These are phyloP conservation scores for Globisporangium nagaii DNA, from an alignment of 352 stramenopile genomes.

Conservation along the genomic window DNA sequence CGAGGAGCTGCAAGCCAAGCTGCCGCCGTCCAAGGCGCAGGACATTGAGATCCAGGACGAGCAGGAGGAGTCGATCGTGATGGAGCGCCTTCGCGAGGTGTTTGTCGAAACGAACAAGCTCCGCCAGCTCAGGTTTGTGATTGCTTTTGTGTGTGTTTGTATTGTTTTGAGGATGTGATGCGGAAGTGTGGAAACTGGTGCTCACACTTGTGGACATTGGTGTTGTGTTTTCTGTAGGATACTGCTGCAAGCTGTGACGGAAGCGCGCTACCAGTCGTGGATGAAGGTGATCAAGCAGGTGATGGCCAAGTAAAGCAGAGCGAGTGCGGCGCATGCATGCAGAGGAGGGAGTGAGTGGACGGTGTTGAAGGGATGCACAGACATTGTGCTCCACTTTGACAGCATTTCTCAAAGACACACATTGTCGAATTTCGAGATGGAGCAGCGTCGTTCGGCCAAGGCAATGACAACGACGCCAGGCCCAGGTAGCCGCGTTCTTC, in stretches of 20 bases:
- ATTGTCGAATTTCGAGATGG: no score
- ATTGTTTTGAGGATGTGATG: neutral
- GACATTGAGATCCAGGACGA: constrained; percentile 19
- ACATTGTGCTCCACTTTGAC: no score
- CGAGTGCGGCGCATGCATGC: no score
- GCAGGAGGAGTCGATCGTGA: constrained; percentile 17
- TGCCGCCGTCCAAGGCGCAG: constrained; percentile 25
- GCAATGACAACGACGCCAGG: no score
- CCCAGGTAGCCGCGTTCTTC: no score
- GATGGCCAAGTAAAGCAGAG: constrained; percentile 11
- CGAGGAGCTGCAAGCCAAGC: constrained; percentile 54
- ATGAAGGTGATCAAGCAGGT: constrained; percentile 29
- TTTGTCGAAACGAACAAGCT: constrained; percentile 43
- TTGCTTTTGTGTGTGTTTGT: neutral
- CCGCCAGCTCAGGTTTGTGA: constrained; percentile 29
- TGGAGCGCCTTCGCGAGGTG: constrained; percentile 26
- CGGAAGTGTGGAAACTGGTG: neutral
- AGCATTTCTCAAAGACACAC: no score
- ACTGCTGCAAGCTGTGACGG: constrained; percentile 48
- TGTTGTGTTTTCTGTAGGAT: constrained; percentile 15
- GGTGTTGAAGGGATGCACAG: neutral
- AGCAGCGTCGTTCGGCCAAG: no score
- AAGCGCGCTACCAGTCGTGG: constrained; percentile 50
- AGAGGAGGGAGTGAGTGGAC: neutral
- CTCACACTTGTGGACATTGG: neutral